Percentiles rank a stretch among this genome's conserved stretches.
These are phyloP conservation scores for Staphylotrichum longicolle DNA, from an alignment of 495 filamentous ascomycete genomes.

Conservation along the genomic window DNA sequence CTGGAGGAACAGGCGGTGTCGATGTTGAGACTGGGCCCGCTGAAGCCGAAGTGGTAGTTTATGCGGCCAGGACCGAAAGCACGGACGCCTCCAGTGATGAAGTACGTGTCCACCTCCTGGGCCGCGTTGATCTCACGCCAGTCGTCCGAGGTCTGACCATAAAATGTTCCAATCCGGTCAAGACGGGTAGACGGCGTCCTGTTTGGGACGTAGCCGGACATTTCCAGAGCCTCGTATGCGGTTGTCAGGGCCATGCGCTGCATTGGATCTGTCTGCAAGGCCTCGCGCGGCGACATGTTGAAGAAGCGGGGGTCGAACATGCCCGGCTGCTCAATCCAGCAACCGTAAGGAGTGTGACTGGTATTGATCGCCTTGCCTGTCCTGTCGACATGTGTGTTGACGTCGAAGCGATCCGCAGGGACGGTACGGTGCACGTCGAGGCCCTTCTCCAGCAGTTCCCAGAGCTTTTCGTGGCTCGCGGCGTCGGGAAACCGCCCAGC, in stretches of 20 bases:
- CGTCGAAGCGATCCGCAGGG: conserved; percentile 74
- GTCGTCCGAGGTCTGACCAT: conserved; percentile 89
- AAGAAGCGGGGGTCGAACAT: conserved; percentile 88
- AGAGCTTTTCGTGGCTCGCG: conserved; percentile 62
- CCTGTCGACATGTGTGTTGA: conserved; percentile 73
- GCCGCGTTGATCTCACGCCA: conserved; percentile 89
- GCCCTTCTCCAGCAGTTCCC: conserved; percentile 69
- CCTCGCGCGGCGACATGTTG: conserved; percentile 94
- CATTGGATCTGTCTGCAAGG: conserved; percentile 83
- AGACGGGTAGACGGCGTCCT: conserved; percentile 79
- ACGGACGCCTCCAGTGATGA: conserved; percentile 83
- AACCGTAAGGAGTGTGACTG: conserved; percentile 78
- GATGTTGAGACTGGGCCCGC: conserved; percentile 78
- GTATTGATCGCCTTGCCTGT: conserved; percentile 76
- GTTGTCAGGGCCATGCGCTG: conserved; percentile 80
- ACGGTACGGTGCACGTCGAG: conserved; percentile 58
- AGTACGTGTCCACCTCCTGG: conserved; percentile 91
- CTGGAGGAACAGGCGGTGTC: conserved; percentile 91
- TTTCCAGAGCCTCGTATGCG: conserved; percentile 88
- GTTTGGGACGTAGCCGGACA: conserved; percentile 85
- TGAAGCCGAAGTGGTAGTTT: conserved; percentile 84
- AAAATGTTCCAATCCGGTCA: conserved; percentile 86
- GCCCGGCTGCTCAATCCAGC: conserved; percentile 84
- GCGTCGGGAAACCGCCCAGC: conserved; percentile 74
- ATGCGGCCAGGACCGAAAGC: conserved; percentile 87